Percentiles rank a stretch among this genome's conserved stretches.
These are phyloP conservation scores for Hemisphaericaspora nanyangensis DNA, from an alignment of 805 yeast species.

Conservation along the genomic window DNA sequence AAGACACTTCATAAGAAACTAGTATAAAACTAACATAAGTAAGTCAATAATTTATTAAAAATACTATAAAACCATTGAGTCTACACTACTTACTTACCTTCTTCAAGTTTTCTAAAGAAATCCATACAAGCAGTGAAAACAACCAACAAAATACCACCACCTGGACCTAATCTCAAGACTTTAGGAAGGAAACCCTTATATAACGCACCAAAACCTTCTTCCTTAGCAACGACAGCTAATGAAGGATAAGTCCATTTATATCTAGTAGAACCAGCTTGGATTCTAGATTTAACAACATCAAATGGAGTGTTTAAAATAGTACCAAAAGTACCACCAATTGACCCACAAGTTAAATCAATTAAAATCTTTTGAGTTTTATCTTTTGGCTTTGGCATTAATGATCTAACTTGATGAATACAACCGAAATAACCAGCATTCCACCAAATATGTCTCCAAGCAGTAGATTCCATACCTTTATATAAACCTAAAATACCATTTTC, in stretches of 20 bases:
- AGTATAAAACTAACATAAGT: too few species aligned
- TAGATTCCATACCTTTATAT: constrained; percentile 94
- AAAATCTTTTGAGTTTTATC: constrained; percentile 69
- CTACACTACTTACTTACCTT: too few species aligned
- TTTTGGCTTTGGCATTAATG: constrained; percentile 73
- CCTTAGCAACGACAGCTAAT: constrained; percentile 66
- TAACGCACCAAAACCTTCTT: constrained; percentile 89
- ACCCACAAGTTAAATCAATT: constrained; percentile 87
- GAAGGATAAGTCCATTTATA: constrained; percentile 93
- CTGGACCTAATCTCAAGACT: constrained; percentile 96
- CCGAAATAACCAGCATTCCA: constrained; percentile 99
- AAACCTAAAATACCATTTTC: constrained; percentile 78
- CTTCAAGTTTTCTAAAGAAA: constrained; percentile 67
- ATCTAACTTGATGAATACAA: constrained; percentile 81
- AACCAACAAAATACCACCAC: constrained; percentile 96
- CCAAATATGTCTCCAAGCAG: constrained; percentile 91
- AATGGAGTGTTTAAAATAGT: constrained; percentile 94
- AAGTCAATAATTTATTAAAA: too few species aligned
- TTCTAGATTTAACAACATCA: constrained; percentile 95
- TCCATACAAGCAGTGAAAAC: constrained; percentile 96
- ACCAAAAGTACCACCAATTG: constrained; percentile 96
- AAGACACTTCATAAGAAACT: too few species aligned
- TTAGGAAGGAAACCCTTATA: constrained; percentile 97
- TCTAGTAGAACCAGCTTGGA: constrained; percentile 86
- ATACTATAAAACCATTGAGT: too few species aligned